Base-by-base conservation (phyloP, 2,329 filamentous ascomycete genomes). In the Cercospora citrullina region DNA sequence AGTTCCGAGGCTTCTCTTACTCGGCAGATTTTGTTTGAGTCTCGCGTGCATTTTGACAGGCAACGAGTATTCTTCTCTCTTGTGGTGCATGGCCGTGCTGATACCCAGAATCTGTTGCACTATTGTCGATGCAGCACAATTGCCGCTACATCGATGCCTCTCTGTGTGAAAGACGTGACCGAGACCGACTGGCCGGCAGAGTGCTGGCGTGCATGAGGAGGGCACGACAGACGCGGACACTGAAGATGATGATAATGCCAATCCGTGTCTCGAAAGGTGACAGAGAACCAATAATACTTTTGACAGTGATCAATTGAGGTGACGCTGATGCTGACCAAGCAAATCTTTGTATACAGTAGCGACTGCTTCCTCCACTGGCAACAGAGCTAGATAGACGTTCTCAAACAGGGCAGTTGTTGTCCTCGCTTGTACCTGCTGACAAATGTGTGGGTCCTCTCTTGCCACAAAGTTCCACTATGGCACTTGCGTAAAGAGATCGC, bases 1-100 rank as follows among this genome's bases (percentile, higher is more conserved):
- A 99, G 80, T 99, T 99, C 90, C 89, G 95, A 68, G 95, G 95
- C 73, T 99, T 99, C 84, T 98, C 94, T 28, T 99, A 99, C 82
- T 95, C 92, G 63, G 92, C 92, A 69, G 93, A 97, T 80, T 96
- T 96, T 82, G 90, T 91, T 70, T 94, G 80, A 84, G 68, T 36
- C 59, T 61, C 16, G 28, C 18, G 28, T 55, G 57, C 63, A 45
- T 36, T 33, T 57, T 45, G 64, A 57, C 62, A 39, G 55, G 42
- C 21, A 31, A 42, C 14, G 33, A 39, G 33, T 45, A 21, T 21
- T 21, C 39, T 51, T 33, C 23, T 10, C 18, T 39, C 18, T 26
- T 30, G 45, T 51, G 45, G 42, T 30, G 53, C 18, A 59, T 36
- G 30, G 51, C 21, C 23, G 62, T 42, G 21, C n/a, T 48, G 62